Evolutionary conservation across 192 early-diverging fungal genomes (phyloP).

Genomic region (Oehlia diaphana): DNA sequence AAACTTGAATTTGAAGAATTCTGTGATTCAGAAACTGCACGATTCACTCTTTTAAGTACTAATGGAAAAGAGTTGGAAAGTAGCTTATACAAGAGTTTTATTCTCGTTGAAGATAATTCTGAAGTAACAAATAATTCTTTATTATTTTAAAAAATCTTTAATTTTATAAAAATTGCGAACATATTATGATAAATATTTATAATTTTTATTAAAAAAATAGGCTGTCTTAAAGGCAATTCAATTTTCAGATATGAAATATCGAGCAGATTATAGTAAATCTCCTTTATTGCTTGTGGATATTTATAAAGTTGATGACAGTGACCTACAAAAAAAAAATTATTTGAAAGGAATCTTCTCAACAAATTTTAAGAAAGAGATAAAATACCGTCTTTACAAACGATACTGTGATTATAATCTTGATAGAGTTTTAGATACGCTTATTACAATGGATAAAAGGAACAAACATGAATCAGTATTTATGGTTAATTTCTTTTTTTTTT

Average conservation of each 20-base stretch:
- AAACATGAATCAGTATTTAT: conserved; percentile 16
- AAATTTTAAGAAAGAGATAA: not conserved
- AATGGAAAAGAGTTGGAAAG: conserved; percentile 18
- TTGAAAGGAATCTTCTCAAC: conserved; percentile 21
- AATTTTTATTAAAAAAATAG: not conserved
- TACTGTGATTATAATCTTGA: conserved; percentile 29
- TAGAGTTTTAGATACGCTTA: conserved; percentile 19
- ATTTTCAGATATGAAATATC: conserved; percentile 30
- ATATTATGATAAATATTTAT: too few species aligned
- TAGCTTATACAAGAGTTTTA: conserved; percentile 11
- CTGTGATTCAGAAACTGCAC: not conserved
- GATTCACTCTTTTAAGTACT: not conserved
- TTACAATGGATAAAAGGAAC: conserved; percentile 1
- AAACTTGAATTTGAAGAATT: conserved; percentile 5
- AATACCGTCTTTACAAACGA: conserved; percentile 29
- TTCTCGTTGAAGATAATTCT: conserved; percentile 32
- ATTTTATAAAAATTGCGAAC: too few species aligned
- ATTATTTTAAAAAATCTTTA: too few species aligned
- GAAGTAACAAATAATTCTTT: not conserved
- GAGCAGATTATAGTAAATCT: not conserved
- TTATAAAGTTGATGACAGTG: not conserved
- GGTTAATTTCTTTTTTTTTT: not conserved
- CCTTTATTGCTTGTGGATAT: not conserved
- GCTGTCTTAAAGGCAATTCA: conserved; percentile 22
- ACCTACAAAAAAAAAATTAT: not conserved